A percentile compares a stretch with the other conserved stretches of the same genome.
Conservation (phyloP, 352 stramenopile genomes). For the Pilasporangium apinafurcum region DNA sequence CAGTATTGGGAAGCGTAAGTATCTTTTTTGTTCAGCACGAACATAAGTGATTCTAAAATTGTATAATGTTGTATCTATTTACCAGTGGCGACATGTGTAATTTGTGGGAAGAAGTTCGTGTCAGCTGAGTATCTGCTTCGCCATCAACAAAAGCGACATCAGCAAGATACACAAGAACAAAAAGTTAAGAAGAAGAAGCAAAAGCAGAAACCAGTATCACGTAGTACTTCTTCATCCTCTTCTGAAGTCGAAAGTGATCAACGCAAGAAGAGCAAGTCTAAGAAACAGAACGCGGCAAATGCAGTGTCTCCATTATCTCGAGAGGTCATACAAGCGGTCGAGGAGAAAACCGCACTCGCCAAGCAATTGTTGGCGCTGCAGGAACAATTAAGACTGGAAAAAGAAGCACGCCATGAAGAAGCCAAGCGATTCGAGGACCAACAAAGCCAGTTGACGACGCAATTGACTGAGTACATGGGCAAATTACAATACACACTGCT, state of each 20-base stretch:
- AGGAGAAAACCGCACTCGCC: slow-evolving; percentile 51
- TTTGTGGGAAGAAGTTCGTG: slow-evolving; percentile 76
- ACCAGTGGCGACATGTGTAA: slow-evolving; percentile 38
- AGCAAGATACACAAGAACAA: slow-evolving; percentile 4
- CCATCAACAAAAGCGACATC: slow-evolving; percentile 60
- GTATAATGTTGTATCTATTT: neutral
- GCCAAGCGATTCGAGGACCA: slow-evolving; percentile 34
- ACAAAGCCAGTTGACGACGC: slow-evolving; percentile 38
- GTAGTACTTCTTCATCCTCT: slow-evolving; percentile 7
- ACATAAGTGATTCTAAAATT: no score
- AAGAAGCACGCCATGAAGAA: slow-evolving; percentile 36
- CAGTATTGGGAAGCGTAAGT: slow-evolving; percentile 19
- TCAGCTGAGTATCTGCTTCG: slow-evolving; percentile 65
- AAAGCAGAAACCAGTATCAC: no score
- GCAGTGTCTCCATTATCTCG: slow-evolving; percentile 13
- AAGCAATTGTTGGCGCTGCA: slow-evolving; percentile 57
- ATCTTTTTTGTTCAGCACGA: no score
- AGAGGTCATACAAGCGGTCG: slow-evolving; percentile 35
- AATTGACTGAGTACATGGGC: slow-evolving; percentile 51
- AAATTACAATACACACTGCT: slow-evolving; percentile 49
- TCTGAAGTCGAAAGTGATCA: slow-evolving; percentile 4
- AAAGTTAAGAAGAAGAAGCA: slow-evolving; percentile 20
- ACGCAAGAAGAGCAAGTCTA: neutral
- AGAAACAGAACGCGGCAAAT: slow-evolving; percentile 3
- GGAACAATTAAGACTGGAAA: slow-evolving; percentile 40